Evolutionary conservation across 257 asterid species (phyloP).

Genomic region (Jasminum sambac): DNA sequence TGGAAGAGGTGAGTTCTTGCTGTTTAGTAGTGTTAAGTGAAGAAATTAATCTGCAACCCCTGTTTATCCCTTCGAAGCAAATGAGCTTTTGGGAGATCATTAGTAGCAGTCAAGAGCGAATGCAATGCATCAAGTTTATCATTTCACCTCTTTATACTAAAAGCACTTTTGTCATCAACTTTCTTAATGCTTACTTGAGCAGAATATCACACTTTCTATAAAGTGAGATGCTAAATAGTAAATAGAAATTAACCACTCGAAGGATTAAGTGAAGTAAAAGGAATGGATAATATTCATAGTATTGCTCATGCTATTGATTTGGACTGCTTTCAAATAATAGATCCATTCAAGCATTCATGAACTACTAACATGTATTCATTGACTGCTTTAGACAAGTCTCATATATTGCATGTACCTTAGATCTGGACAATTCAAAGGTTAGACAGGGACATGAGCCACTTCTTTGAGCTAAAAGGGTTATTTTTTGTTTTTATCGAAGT

Average conservation of each 20-base stretch:
- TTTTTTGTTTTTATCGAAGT: not conserved
- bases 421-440: not conserved
- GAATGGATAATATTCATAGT: not conserved
- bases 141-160: not conserved
- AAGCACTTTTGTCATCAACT: not conserved
- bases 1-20: constrained; percentile 54
- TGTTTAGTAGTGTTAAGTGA: not conserved
- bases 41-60: too few species aligned
- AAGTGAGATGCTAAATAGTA: not conserved
- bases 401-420: not conserved
- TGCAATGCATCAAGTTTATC: not conserved
- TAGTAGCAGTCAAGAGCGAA: not conserved
- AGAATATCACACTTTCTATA: not conserved
- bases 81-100: not conserved
- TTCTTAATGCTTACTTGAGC: not conserved
- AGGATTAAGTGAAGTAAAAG: not conserved
- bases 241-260: not conserved
- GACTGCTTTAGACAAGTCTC: not conserved
- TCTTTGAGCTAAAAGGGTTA: not conserved
- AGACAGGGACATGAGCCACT: not conserved
- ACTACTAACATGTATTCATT: not conserved
- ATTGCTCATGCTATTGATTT: not conserved
- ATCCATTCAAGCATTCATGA: not conserved
- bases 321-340: not conserved
- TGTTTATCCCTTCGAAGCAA: not conserved